phyloP scores from a whole-genome alignment of 208 protist genomes.

The Crithidia expoeki region DNA sequence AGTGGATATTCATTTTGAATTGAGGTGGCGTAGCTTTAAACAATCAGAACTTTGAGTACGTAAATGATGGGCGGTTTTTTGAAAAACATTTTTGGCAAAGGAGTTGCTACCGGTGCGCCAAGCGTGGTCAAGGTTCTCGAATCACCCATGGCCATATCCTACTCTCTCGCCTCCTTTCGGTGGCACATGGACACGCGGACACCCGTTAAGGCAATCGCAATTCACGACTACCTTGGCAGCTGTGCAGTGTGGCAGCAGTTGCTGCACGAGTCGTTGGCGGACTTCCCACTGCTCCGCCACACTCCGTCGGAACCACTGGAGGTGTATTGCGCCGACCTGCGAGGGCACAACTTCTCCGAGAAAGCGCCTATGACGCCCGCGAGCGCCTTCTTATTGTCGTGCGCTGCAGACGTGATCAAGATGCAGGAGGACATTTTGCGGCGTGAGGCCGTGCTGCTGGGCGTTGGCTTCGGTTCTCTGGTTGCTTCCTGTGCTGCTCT shows the following conservation, averaged over 20 bases:
- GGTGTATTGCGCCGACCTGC: slow-evolving; percentile 80
- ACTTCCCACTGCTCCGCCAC: slow-evolving; percentile 46
- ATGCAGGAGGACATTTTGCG: slow-evolving; percentile 58
- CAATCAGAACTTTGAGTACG: neutral
- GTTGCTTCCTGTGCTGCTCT: slow-evolving; percentile 65
- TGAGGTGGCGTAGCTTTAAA: neutral
- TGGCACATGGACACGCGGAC: slow-evolving; percentile 83
- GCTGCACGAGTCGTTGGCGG: slow-evolving; percentile 49
- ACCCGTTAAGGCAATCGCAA: slow-evolving; percentile 61
- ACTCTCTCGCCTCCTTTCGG: slow-evolving; percentile 67
- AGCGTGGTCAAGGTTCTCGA: slow-evolving; percentile 26
- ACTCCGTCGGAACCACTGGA: slow-evolving; percentile 69
- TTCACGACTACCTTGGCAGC: slow-evolving; percentile 81
- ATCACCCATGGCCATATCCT: slow-evolving; percentile 41
- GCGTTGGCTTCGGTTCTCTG: slow-evolving; percentile 79
- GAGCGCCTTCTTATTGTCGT: slow-evolving; percentile 41
- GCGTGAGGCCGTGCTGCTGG: slow-evolving; percentile 47
- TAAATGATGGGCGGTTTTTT: slow-evolving; percentile 35
- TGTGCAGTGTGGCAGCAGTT: slow-evolving; percentile 63
- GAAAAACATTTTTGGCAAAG: slow-evolving; percentile 29
- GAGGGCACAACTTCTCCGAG: slow-evolving; percentile 74
- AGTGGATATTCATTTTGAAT: too few species aligned
- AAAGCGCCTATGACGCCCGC: slow-evolving; percentile 19
- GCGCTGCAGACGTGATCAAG: slow-evolving; percentile 61
- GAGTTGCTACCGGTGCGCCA: slow-evolving; percentile 1